phyloP scores from a whole-genome alignment of 179 eudicot genomes.

The Gypsophila paniculata region DNA sequence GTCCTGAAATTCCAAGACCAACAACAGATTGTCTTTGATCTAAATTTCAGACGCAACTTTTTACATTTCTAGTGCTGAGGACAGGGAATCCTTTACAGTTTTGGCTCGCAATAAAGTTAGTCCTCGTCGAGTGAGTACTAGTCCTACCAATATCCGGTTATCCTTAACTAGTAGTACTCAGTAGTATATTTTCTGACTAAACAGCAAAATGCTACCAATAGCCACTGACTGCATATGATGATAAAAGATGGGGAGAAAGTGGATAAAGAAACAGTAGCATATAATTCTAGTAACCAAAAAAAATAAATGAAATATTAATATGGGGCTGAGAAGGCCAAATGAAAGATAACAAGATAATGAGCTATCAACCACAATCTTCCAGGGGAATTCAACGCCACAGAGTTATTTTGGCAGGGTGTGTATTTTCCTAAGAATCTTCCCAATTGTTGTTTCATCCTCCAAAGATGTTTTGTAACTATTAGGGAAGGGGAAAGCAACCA shows the following conservation, averaged over 20 bases:
- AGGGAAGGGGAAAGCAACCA: not conserved
- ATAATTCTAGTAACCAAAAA: not conserved
- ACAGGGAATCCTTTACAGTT: too few species aligned
- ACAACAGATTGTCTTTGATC: too few species aligned
- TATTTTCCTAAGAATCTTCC: constrained; percentile 18
- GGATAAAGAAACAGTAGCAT: not conserved
- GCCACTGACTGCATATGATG: too few species aligned
- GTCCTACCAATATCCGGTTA: too few species aligned
- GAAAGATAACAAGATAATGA: constrained; percentile 66
- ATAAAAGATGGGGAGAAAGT: not conserved
- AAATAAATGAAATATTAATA: not conserved
- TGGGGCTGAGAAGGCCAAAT: constrained; percentile 42
- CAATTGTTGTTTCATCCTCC: constrained; percentile 16
- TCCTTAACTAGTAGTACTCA: too few species aligned
- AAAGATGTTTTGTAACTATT: constrained; percentile 16
- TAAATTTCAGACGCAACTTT: too few species aligned
- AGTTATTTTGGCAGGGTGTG: constrained; percentile 1
- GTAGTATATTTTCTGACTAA: too few species aligned
- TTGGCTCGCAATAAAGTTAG: too few species aligned
- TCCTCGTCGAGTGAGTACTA: too few species aligned
- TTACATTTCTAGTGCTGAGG: too few species aligned
- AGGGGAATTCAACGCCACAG: constrained; percentile 33
- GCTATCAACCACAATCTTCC: constrained; percentile 53
- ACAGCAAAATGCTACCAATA: too few species aligned
- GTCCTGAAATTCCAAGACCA: too few species aligned